Percentiles rank a stretch among this genome's conserved stretches.
These are phyloP conservation scores for Hygrocybe punicea DNA, from an alignment of 768 basidiomycete species.

Conservation along the genomic window DNA sequence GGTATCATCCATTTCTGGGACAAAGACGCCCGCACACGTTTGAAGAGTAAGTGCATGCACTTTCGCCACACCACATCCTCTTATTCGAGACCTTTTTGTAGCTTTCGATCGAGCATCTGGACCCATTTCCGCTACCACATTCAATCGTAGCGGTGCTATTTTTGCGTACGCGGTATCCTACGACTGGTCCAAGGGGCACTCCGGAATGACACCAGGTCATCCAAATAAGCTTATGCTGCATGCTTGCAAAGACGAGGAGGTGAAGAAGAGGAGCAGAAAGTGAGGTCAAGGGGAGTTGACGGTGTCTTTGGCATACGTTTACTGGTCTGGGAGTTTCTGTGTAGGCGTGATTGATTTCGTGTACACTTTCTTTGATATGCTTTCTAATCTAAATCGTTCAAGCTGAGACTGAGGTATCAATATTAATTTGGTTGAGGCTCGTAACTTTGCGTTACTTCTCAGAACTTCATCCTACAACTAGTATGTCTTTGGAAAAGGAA, in stretches of 20 bases:
- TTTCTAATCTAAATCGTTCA: no score
- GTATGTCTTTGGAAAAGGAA: no score
- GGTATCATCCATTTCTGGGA: conserved; percentile 94
- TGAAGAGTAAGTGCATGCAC: conserved; percentile 64
- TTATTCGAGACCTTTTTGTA: background rate
- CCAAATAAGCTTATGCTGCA: conserved; percentile 84
- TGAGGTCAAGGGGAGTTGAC: background rate
- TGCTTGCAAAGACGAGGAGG: conserved; percentile 83
- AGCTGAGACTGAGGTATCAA: no score
- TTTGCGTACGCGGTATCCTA: conserved; percentile 93
- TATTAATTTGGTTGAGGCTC: no score
- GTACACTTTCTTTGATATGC: no score
- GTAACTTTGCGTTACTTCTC: no score
- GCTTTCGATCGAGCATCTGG: conserved; percentile 61
- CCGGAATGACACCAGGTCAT: conserved; percentile 68
- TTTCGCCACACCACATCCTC: background rate
- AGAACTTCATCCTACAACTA: no score
- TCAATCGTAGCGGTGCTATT: conserved; percentile 84
- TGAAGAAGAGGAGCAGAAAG: conserved; percentile 51
- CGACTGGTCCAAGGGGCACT: conserved; percentile 91
- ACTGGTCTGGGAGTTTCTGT: no score
- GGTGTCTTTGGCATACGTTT: no score
- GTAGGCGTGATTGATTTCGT: no score
- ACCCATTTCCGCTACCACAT: conserved; percentile 75
- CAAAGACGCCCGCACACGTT: conserved; percentile 84